Evolutionary conservation across 164 flowering plant species (phyloP), one percentile per base, ranked within the genome.

Genomic region (Dillenia suffruticosa): DNA sequence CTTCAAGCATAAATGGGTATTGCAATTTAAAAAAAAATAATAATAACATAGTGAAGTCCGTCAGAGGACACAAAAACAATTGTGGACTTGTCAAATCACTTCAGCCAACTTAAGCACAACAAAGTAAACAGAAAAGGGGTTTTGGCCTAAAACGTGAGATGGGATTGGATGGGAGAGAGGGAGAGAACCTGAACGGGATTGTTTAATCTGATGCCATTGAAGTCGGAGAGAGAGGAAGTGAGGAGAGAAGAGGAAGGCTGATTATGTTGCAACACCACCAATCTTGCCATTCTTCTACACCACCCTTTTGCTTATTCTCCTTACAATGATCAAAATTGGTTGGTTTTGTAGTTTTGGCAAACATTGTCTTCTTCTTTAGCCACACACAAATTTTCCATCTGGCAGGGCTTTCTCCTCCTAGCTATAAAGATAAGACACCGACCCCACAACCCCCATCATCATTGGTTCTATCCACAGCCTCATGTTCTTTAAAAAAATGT

Each of bases 141-240:
- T 19, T 19, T 19, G 22, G 22, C 22, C 22, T 19, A n/a, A 40
- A 46, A 44, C 49, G 57, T 14, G 56, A 58, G 49, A 60, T 47
- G 59, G 10, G 46, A 55, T 19, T 19, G 22, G 22, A 19, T 19
- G 22, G 22, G 1, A 19, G 22, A 19, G 22, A 19, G 22, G 22
- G 22, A 19, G 22, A 19, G 59, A 65, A 92, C 98, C 92, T 86
- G 89, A 61, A 81, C 44, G 43, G 81, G 79, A 62, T 65, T 22
- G 63, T 63, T 79, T 54, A 92, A 71, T 65, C 75, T 71, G 60
- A 75, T 63, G 72, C 92, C 98, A 76, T 74, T 76, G 86, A 92
- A 92, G 62, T 87, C 89, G 57, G 96, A 92, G 54, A 78, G 76
- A 62, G 87, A 86, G 53, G 95, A 82, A 56, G 83, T 78, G 57